Conservation (phyloP, 2,329 filamentous ascomycete genomes). For the Colletotrichum somersetense region DNA sequence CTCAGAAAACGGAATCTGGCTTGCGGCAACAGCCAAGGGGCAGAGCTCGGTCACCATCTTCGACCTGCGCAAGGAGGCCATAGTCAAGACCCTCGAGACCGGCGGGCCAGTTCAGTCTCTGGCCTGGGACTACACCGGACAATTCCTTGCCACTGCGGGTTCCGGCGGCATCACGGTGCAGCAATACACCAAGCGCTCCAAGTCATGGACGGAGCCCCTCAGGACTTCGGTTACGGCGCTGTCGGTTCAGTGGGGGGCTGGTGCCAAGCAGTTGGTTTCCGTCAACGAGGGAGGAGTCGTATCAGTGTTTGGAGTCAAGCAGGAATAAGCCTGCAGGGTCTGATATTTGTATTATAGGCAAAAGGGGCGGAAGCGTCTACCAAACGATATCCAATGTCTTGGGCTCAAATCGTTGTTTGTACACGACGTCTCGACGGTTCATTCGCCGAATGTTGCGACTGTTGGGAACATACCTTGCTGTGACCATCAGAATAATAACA, state of each 20-base stretch:
- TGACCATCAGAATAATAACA: background rate
- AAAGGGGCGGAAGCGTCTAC: conserved; percentile 29
- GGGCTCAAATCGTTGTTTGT: background rate
- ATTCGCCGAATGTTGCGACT: background rate
- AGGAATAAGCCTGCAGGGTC: conserved; percentile 46
- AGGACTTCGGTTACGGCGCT: conserved; percentile 80
- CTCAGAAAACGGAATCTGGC: conserved; percentile 97
- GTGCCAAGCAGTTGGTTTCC: conserved; percentile 79
- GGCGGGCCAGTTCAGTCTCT: conserved; percentile 82
- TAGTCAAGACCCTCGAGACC: conserved; percentile 87
- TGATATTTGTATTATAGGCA: conserved; percentile 32
- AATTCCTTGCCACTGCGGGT: conserved; percentile 88
- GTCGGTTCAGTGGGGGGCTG: conserved; percentile 81
- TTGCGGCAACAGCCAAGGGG: conserved; percentile 84
- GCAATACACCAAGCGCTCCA: conserved; percentile 88
- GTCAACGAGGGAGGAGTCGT: conserved; percentile 82
- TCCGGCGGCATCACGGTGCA: conserved; percentile 86
- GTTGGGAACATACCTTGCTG: background rate
- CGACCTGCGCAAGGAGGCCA: conserved; percentile 89
- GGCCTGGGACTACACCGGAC: conserved; percentile 94
- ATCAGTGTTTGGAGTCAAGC: conserved; percentile 73
- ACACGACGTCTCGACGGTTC: background rate
- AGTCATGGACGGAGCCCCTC: conserved; percentile 90
- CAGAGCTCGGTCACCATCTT: conserved; percentile 87
- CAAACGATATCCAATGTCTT: conserved; percentile 40